A percentile compares a stretch with the other conserved stretches of the same genome.
These are phyloP conservation scores for Cucurbitaria berberidis DNA, from an alignment of 2,329 filamentous ascomycete species.

Conservation along the genomic window DNA sequence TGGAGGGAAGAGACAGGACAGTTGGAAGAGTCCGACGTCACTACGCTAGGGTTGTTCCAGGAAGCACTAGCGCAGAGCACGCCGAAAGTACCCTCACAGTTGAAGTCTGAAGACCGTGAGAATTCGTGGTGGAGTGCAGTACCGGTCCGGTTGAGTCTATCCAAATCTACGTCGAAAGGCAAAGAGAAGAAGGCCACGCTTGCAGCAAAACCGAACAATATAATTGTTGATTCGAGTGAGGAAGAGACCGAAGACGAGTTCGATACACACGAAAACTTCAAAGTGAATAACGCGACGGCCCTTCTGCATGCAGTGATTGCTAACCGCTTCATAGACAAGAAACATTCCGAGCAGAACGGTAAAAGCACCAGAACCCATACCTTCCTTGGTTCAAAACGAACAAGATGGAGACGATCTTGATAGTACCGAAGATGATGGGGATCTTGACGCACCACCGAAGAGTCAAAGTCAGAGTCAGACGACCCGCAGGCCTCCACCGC, in stretches of 20 bases:
- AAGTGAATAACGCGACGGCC: conserved; percentile 11
- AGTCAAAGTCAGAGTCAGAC: conserved; percentile 11
- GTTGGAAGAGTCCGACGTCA: conserved; percentile 30
- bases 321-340: conserved; percentile 19
- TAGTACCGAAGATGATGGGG: conserved; percentile 48
- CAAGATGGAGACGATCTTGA: conserved; percentile 15
- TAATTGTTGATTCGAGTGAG: conserved; percentile 23
- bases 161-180: conserved; percentile 15
- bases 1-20: conserved; percentile 50
- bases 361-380: not conserved
- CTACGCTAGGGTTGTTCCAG: conserved; percentile 42
- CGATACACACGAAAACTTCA: conserved; percentile 43
- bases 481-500: not conserved
- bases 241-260: conserved; percentile 48
- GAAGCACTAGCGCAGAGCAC: conserved; percentile 40
- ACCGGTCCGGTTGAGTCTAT: conserved; percentile 12
- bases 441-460: conserved; percentile 45
- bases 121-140: conserved; percentile 32
- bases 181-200: conserved; percentile 11
- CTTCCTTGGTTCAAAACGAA: not conserved
- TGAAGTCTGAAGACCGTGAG: conserved; percentile 23
- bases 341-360: conserved; percentile 1
- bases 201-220: conserved; percentile 5
- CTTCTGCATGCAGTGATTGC: not conserved
- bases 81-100: conserved; percentile 30